Percentiles rank a stretch among this genome's conserved stretches.
Evolutionary conservation across 768 basidiomycete genomes (phyloP).

Genomic region (Lanmaoa pseudosensibilis): DNA sequence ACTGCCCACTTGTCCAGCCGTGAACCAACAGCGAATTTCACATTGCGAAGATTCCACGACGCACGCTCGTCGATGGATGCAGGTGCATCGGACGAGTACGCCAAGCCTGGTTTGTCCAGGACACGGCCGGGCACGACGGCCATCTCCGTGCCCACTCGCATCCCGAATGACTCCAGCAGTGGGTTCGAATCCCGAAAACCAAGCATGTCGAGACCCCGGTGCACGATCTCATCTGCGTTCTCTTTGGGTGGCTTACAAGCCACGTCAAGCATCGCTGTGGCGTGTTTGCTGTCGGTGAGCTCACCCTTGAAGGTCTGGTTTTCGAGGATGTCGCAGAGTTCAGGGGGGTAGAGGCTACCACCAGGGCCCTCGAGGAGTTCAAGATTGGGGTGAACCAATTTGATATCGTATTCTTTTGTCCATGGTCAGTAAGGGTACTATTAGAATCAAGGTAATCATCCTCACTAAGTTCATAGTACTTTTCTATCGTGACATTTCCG

Average conservation of each 20-base stretch:
- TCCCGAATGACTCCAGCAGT: conserved; percentile 41
- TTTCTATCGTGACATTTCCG: conserved; percentile 40
- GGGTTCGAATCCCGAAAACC: conserved; percentile 39
- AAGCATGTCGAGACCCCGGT: conserved; percentile 42
- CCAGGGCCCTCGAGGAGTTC: conserved; percentile 42
- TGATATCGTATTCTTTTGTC: conserved; percentile 40
- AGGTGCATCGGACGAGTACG: conserved; percentile 35
- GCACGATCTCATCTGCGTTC: conserved; percentile 45
- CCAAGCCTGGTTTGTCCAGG: conserved; percentile 43
- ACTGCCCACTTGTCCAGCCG: conserved; percentile 64
- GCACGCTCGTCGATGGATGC: conserved; percentile 40
- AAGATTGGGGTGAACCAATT: conserved; percentile 36
- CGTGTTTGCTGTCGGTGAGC: conserved; percentile 43
- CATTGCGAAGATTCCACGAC: conserved; percentile 51
- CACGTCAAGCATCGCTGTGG: conserved; percentile 45
- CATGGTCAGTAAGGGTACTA: not conserved
- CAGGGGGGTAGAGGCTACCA: conserved; percentile 41
- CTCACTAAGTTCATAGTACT: conserved; percentile 48
- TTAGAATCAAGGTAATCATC: not conserved
- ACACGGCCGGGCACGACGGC: conserved; percentile 55
- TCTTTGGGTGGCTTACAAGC: conserved; percentile 48
- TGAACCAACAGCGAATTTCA: conserved; percentile 60
- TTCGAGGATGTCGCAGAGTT: conserved; percentile 47
- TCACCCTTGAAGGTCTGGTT: conserved; percentile 48
- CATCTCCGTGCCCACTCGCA: conserved; percentile 48